phyloP scores from a whole-genome alignment of 192 early-diverging fungal genomes.

The Neocallimastix lanati region DNA sequence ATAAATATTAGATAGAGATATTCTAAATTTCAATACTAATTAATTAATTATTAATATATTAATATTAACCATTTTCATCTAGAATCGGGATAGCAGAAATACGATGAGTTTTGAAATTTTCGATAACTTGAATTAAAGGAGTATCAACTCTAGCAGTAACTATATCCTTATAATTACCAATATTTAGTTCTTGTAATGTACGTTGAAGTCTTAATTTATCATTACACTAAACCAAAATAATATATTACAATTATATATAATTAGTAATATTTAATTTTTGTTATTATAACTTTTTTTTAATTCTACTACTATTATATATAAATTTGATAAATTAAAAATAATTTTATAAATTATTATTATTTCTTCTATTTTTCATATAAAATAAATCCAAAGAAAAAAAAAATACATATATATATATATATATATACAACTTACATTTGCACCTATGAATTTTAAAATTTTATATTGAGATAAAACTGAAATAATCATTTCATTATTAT shows the following conservation, averaged over 20 bases:
- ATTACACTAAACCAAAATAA: slow-evolving; percentile 5
- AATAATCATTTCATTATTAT: slow-evolving; percentile 68
- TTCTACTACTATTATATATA: no score
- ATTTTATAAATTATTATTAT: no score
- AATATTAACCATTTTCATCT: slow-evolving; percentile 46
- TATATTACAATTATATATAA: no score
- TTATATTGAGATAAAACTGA: slow-evolving; percentile 77
- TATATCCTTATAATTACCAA: slow-evolving; percentile 74
- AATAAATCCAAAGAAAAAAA: no score
- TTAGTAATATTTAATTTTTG: no score
- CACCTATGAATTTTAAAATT: slow-evolving; percentile 72
- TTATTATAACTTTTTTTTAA: slow-evolving; percentile 8
- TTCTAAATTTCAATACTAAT: no score
- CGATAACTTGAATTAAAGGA: slow-evolving; percentile 72
- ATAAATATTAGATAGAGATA: no score
- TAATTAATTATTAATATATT: neutral
- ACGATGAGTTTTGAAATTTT: slow-evolving; percentile 76
- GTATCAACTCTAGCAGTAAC: slow-evolving; percentile 60
- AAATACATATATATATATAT: no score
- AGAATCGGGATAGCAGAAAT: slow-evolving; percentile 89
- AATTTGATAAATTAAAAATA: no score
- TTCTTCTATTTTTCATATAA: no score
- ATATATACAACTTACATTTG: slow-evolving; percentile 34
- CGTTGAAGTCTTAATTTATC: slow-evolving; percentile 5
- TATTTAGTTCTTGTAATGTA: slow-evolving; percentile 54